phyloP scores from a whole-genome alignment of 352 stramenopile species.

The Bremia lactucae region DNA sequence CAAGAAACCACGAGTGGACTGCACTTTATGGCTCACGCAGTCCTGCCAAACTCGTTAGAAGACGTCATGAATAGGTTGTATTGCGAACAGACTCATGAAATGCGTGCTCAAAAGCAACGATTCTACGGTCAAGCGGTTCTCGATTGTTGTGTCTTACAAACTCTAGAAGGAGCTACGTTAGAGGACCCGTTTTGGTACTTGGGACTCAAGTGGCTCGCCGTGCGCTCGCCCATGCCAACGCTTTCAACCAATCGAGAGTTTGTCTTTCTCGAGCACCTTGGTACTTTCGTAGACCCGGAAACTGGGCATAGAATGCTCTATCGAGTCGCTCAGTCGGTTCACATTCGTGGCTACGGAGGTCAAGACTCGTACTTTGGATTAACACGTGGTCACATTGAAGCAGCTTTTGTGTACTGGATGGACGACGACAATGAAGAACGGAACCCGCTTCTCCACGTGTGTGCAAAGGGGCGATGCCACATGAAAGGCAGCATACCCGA shows the following conservation, averaged over 20 bases:
- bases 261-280: conserved; percentile 58
- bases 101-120: conserved; percentile 28
- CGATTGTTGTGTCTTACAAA: conserved; percentile 53
- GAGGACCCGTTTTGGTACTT: conserved; percentile 71
- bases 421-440: conserved; percentile 27
- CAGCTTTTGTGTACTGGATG: conserved; percentile 62
- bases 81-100: conserved; percentile 44
- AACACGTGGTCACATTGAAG: conserved; percentile 49
- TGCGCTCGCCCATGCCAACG: conserved; percentile 48
- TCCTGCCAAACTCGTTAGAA: conserved; percentile 47
- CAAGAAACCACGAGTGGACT: conserved; percentile 24
- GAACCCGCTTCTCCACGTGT: conserved; percentile 40
- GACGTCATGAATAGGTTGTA: conserved; percentile 54
- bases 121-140: conserved; percentile 44
- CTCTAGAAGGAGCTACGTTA: conserved; percentile 45
- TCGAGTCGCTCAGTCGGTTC: conserved; percentile 51
- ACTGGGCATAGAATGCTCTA: conserved; percentile 47
- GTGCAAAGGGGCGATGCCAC: conserved; percentile 44
- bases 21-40: conserved; percentile 53
- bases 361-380: conserved; percentile 59
- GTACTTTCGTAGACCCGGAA: conserved; percentile 37
- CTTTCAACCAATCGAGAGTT: conserved; percentile 58
- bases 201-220: conserved; percentile 61
- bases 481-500: conserved; percentile 52
- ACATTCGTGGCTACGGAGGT: conserved; percentile 46